Conservation (phyloP, 1,284 basidiomycete species). For the Microbotryum lychnidis-dioicae region DNA sequence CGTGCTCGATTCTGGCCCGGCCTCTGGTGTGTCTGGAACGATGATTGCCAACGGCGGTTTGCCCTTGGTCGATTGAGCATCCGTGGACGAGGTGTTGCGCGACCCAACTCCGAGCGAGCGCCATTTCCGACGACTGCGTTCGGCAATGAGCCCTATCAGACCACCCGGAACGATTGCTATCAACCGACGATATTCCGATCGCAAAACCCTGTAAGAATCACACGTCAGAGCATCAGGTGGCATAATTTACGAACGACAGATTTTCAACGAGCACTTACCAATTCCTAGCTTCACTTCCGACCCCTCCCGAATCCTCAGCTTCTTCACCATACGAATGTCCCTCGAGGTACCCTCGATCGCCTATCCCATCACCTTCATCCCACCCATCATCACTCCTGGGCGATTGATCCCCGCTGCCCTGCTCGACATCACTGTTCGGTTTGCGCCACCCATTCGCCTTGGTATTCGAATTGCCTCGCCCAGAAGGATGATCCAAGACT, state of each 20-base stretch:
- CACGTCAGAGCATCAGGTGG: neutral
- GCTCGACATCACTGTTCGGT: constrained; percentile 12
- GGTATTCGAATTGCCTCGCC: neutral
- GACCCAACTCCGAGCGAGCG: constrained; percentile 23
- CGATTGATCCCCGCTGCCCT: constrained; percentile 5
- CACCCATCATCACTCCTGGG: constrained; percentile 5
- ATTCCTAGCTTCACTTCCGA: neutral
- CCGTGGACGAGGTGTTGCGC: neutral
- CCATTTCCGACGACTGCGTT: constrained; percentile 28
- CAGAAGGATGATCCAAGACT: constrained; percentile 14
- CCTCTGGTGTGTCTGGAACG: constrained; percentile 1
- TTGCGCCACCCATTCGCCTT: constrained; percentile 1
- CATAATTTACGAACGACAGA: neutral
- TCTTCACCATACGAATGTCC: constrained; percentile 20
- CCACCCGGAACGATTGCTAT: constrained; percentile 7
- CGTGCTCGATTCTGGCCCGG: constrained; percentile 6
- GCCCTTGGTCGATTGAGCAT: neutral
- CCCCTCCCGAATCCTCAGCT: constrained; percentile 10
- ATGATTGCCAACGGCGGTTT: neutral
- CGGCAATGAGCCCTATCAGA: constrained; percentile 19
- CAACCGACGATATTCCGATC: constrained; percentile 16
- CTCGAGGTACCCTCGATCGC: constrained; percentile 28
- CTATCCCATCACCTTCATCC: constrained; percentile 28
- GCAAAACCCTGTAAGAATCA: constrained; percentile 12
- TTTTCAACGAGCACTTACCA: constrained; percentile 9